Evolutionary conservation across 257 asterid genomes (phyloP).

Genomic region (Gentiana dahurica): DNA sequence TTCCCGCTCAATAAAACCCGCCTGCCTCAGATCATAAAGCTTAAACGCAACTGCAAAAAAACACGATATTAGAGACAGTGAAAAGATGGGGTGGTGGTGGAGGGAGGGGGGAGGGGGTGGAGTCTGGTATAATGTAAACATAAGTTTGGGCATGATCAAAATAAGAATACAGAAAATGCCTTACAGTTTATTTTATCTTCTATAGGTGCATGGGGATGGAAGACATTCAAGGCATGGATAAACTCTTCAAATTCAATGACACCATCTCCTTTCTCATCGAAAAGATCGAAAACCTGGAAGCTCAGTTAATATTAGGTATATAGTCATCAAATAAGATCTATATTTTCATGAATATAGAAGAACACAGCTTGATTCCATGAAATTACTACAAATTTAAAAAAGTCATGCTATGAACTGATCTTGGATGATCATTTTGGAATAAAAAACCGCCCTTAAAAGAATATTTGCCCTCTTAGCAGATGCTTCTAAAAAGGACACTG

Average conservation of each 20-base stretch:
- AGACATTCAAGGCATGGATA: conserved; percentile 54
- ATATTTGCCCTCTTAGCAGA: no score
- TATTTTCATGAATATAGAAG: no score
- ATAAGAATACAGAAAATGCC: conserved; percentile 11
- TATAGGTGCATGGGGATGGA: conserved; percentile 62
- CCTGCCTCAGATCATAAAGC: conserved; percentile 33
- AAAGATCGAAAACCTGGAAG: conserved; percentile 64
- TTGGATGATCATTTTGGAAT: no score
- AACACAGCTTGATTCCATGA: background rate
- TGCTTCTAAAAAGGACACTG: no score
- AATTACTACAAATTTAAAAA: background rate
- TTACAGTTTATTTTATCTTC: conserved; percentile 67
- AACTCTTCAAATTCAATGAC: conserved; percentile 81
- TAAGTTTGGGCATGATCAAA: background rate
- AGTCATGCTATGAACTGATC: no score
- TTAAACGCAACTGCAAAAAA: conserved; percentile 33
- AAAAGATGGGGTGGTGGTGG: background rate
- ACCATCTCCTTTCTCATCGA: conserved; percentile 73
- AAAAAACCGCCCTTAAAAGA: no score
- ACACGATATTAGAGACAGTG: background rate
- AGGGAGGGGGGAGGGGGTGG: background rate
- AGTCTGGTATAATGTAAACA: no score
- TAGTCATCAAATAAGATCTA: background rate
- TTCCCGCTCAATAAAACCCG: conserved; percentile 42
- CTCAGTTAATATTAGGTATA: background rate